These are phyloP conservation scores for Hanseniaspora gamundiae DNA, from an alignment of 1,139 yeast species.

Conservation along the genomic window DNA sequence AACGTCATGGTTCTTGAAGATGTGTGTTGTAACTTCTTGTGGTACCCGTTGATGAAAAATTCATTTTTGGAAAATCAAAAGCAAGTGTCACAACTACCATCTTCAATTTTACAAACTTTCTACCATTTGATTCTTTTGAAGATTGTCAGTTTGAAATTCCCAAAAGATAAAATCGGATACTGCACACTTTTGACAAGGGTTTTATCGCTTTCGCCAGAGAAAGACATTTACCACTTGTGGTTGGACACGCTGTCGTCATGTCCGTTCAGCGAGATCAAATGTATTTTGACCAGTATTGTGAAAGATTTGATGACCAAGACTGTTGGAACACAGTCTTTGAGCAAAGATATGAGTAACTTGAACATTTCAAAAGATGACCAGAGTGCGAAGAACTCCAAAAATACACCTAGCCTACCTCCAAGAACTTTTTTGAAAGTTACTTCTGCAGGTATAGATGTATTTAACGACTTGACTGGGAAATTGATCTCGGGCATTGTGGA, in stretches of 20 bases:
- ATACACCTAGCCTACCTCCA: conserved; percentile 17
- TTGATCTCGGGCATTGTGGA: neutral
- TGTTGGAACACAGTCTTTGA: neutral
- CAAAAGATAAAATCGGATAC: conserved; percentile 17
- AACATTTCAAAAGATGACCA: conserved; percentile 6
- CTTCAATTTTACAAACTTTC: conserved; percentile 27
- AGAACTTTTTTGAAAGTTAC: conserved; percentile 12
- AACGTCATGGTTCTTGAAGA: conserved; percentile 27
- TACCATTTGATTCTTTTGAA: conserved; percentile 35
- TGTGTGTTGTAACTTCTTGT: conserved; percentile 31
- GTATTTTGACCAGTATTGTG: conserved; percentile 50
- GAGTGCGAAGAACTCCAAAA: neutral
- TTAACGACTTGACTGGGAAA: neutral
- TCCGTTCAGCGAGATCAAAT: conserved; percentile 50
- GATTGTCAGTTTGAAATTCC: conserved; percentile 24
- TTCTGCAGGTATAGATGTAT: neutral
- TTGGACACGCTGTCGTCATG: conserved; percentile 55
- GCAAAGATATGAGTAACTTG: conserved; percentile 9
- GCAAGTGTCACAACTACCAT: conserved; percentile 18
- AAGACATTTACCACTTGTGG: conserved; percentile 46
- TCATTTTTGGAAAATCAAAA: conserved; percentile 21
- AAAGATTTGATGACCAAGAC: conserved; percentile 44
- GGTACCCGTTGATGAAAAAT: conserved; percentile 28
- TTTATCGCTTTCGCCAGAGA: conserved; percentile 45
- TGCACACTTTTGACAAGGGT: conserved; percentile 44